Evolutionary conservation across 345 rosid genomes (phyloP), one percentile per base, ranked within the genome.

Genomic region (Conringia planisiliqua): DNA sequence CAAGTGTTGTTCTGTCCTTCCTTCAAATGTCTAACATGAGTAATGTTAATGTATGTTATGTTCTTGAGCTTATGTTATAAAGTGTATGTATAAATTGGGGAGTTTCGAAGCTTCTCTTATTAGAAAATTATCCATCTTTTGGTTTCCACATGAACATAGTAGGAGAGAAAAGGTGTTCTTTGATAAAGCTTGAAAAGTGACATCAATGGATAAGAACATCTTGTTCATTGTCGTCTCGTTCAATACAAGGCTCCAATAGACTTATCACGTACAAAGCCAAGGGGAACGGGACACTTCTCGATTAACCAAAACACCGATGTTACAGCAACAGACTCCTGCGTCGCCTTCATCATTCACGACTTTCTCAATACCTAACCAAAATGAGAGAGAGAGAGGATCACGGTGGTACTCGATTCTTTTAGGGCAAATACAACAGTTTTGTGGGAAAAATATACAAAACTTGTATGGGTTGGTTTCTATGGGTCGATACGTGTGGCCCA

Each of bases 11-110:
- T 47, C 11, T 47, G 26, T 48, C 12, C 24, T 47, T 48, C 12
- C 24, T 47, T 18, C 52, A 33, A 47, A 10, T 47, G 26, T 48
- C 68, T 71, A 71, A 70, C 74, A 27, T 29, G 4, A 38, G 17
- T 63, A 12, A 56, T 73, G 73, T 67, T 63, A 38, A 56, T 74
- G 55, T 75, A 58, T 75, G 40, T 48, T 75, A 58, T 75, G 40
- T 48, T 75, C 24, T 39, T 56, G 35, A 24, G 7, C 43, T 18
- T 61, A 33, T 68, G 67, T 43, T 46, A 6, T 5, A 5, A 39
- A 11, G 51, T 64, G 57, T 64, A 64, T 39, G 6, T 44, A 44
- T 48, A 58, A 74, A 29, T 27, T 27, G 8, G 14, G n/a, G 32
- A 18, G 13, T 22, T 24, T 52, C 32, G 2, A 10, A 35, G 43